Base-by-base conservation (phyloP, 1,139 yeast genomes). In the Suhomyces panamericanus region DNA sequence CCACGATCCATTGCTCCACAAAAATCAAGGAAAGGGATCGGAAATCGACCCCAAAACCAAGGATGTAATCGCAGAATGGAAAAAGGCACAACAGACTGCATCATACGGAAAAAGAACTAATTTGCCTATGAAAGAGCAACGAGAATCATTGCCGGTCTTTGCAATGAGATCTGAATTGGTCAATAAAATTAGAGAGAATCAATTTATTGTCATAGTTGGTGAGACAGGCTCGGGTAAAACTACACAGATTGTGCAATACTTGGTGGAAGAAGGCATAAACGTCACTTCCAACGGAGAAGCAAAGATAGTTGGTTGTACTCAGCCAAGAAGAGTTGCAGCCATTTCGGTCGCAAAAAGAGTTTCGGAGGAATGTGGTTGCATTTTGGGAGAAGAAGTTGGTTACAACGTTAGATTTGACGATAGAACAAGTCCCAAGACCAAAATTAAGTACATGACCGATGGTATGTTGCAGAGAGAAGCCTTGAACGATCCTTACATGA, bases 391-490 rank as follows among this genome's bases (percentile, higher is more conserved):
- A 32, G 82, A 79, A 46, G 90, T 84, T 41, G 89, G 89, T 39
- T 83, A 83, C 57, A 73, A 79, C n/a, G 72, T 83, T 33, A 70
- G 88, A 47, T 84, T 84, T 58, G 87, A 83, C 41, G 86, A 83
- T 49, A 73, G 64, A 39, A 77, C 88, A 0, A 69, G 80, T 17
- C 63, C 70, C 1, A 58, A 58, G 8, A 87, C 95, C 0, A 62
- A 70, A 44, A 79, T 87, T 51, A 85, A 85, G 60, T 88, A 86
- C 60, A 78, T 84, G 80, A 90, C 98, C 0, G 98, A 90, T 66
- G 98, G 98, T 71, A 87, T 90, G 89, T 74, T 90, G 29, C 89
- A 87, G 63, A 70, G 89, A 51, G 97, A 90, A 59, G 91, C 95
- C 0, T 67, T 90, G 39, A 61, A 75, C 30, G 97, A 91, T 60